These are phyloP conservation scores for Camelina sativa DNA, from an alignment of 345 rosid genomes.

Conservation along the genomic window DNA sequence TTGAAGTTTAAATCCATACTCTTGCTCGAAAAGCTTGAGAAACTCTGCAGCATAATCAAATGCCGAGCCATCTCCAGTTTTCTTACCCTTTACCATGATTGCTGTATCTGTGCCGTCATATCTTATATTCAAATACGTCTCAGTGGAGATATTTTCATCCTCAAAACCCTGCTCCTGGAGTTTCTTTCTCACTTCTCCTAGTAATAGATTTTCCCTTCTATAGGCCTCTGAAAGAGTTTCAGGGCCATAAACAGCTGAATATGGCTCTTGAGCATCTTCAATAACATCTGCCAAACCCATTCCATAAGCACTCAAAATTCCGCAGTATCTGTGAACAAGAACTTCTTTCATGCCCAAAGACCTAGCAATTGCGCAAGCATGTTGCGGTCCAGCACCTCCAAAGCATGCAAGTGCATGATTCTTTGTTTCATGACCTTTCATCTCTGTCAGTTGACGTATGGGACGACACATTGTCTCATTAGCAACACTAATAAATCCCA, in stretches of 20 bases:
- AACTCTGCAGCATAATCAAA: slow-evolving; percentile 77
- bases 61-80: slow-evolving; percentile 51
- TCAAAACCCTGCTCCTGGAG: slow-evolving; percentile 80
- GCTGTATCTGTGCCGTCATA: slow-evolving; percentile 98
- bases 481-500: slow-evolving; percentile 93
- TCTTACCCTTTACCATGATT: slow-evolving; percentile 80
- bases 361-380: slow-evolving; percentile 95
- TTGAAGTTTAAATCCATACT: slow-evolving; percentile 91
- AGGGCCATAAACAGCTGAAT: slow-evolving; percentile 77
- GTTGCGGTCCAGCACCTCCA: slow-evolving; percentile 99
- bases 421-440: slow-evolving; percentile 97
- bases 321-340: slow-evolving; percentile 85
- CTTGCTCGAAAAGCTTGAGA: slow-evolving; percentile 78
- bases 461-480: slow-evolving; percentile 99
- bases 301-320: slow-evolving; percentile 94
- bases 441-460: slow-evolving; percentile 90
- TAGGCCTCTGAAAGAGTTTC: slow-evolving; percentile 71
- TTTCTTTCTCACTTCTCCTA: slow-evolving; percentile 64
- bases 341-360: slow-evolving; percentile 94
- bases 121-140: slow-evolving; percentile 82
- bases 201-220: slow-evolving; percentile 60
- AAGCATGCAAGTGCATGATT: slow-evolving; percentile 96
- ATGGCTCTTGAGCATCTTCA: slow-evolving; percentile 97
- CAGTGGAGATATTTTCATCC: slow-evolving; percentile 66
- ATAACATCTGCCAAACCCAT: slow-evolving; percentile 99